phyloP scores from a whole-genome alignment of 73 alveolate genomes.

The Loxodes magnus region DNA sequence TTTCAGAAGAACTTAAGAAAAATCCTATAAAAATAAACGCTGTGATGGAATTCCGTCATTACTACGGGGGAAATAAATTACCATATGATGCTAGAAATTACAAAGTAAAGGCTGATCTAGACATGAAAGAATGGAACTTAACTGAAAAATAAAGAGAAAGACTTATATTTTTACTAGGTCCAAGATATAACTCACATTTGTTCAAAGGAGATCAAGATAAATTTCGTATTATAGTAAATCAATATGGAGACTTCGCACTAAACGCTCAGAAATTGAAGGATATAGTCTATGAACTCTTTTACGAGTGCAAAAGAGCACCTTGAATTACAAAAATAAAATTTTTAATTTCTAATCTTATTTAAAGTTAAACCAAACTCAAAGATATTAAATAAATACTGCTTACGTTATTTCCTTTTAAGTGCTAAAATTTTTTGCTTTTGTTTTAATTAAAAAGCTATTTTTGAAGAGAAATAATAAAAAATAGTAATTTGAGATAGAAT shows the following conservation, averaged over 20 bases:
- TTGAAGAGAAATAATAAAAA: no score
- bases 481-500: no score
- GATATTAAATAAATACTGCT: no score
- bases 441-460: no score
- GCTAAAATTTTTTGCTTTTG: no score
- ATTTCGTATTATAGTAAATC: constrained; percentile 14
- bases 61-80: constrained; percentile 3
- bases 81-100: neutral
- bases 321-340: no score
- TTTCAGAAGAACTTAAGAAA: constrained; percentile 4
- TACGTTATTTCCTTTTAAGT: no score
- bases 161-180: constrained; percentile 29
- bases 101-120: constrained; percentile 8
- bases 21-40: constrained; percentile 15
- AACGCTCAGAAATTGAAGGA: constrained; percentile 25
- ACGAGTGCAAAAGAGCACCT: constrained; percentile 34
- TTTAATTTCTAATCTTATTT: no score
- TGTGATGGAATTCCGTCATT: constrained; percentile 7
- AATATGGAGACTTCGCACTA: constrained; percentile 1
- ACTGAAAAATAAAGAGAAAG: constrained; percentile 18
- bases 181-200: no score
- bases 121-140: constrained; percentile 20
- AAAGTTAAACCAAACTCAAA: no score
- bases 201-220: constrained; percentile 8
- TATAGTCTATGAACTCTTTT: constrained; percentile 19